These are phyloP conservation scores for Camelina neglecta DNA, from an alignment of 345 rosid species.

Conservation along the genomic window DNA sequence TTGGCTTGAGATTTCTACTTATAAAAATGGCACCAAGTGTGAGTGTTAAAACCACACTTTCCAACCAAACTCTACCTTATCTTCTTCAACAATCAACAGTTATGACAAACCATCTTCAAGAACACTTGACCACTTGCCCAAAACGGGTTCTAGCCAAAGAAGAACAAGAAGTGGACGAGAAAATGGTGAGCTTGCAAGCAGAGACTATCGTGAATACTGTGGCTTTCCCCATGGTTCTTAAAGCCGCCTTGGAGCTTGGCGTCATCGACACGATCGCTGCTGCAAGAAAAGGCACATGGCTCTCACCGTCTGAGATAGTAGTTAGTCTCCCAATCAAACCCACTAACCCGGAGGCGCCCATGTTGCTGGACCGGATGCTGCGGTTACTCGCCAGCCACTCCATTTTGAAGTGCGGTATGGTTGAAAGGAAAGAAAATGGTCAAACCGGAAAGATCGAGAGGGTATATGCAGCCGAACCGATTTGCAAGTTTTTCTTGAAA, in stretches of 20 bases:
- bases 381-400: slow-evolving; percentile 55
- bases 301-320: slow-evolving; percentile 56
- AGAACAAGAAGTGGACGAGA: slow-evolving; percentile 14
- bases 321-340: slow-evolving; percentile 42
- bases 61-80: neutral
- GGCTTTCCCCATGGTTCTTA: slow-evolving; percentile 57
- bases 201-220: slow-evolving; percentile 31
- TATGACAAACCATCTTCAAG: slow-evolving; percentile 32
- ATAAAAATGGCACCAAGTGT: slow-evolving; percentile 14
- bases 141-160: slow-evolving; percentile 26
- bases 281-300: slow-evolving; percentile 39
- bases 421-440: slow-evolving; percentile 13
- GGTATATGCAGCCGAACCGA: slow-evolving; percentile 39
- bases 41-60: slow-evolving; percentile 4
- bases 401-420: slow-evolving; percentile 47
- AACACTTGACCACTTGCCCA: slow-evolving; percentile 15
- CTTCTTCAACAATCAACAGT: neutral
- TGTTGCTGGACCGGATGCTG: slow-evolving; percentile 59
- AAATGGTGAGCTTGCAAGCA: slow-evolving; percentile 36
- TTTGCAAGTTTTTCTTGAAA: slow-evolving; percentile 40
- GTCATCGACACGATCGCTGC: slow-evolving; percentile 54
- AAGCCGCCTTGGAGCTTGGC: slow-evolving; percentile 57
- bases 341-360: slow-evolving; percentile 49
- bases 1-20: neutral
- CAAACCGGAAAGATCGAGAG: slow-evolving; percentile 20